Evolutionary conservation across 768 basidiomycete genomes (phyloP).

Genomic region (Glaciozyma antarctica): DNA sequence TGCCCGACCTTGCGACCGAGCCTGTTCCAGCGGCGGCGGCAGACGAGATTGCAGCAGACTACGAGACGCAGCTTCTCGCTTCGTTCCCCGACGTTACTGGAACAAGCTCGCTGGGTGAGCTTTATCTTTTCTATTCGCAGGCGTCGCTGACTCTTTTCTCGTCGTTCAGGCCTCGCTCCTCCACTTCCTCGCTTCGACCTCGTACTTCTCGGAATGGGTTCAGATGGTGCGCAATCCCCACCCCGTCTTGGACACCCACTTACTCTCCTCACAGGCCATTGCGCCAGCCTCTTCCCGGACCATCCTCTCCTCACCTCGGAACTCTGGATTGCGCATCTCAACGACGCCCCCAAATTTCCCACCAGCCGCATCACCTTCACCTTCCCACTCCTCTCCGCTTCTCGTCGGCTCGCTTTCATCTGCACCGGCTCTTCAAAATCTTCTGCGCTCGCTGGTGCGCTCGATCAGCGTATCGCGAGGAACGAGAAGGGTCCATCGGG

Average conservation of each 20-base stretch:
- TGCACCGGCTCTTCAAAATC: constrained; percentile 67
- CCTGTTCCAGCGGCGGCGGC: constrained; percentile 21
- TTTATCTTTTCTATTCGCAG: neutral
- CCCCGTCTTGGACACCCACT: neutral
- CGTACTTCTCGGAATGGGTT: constrained; percentile 89
- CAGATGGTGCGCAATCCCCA: constrained; percentile 52
- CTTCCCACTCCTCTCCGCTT: constrained; percentile 74
- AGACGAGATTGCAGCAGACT: constrained; percentile 40
- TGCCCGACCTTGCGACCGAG: neutral
- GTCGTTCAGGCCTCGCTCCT: constrained; percentile 46
- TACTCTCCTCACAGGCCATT: neutral
- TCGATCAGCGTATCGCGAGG: constrained; percentile 46
- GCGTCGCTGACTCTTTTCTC: neutral
- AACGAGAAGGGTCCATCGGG: constrained; percentile 43
- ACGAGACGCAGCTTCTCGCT: constrained; percentile 54
- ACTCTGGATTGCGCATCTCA: constrained; percentile 78
- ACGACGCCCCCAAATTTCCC: constrained; percentile 84
- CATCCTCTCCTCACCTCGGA: constrained; percentile 64
- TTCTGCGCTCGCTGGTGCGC: constrained; percentile 55
- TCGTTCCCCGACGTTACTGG: constrained; percentile 55
- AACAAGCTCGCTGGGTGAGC: neutral
- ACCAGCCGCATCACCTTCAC: constrained; percentile 80
- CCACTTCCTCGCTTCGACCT: constrained; percentile 76
- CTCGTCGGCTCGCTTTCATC: constrained; percentile 73
- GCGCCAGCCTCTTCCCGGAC: constrained; percentile 68